Evolutionary conservation across 164 flowering plant genomes (phyloP).

Genomic region (Nelumbo lutea): DNA sequence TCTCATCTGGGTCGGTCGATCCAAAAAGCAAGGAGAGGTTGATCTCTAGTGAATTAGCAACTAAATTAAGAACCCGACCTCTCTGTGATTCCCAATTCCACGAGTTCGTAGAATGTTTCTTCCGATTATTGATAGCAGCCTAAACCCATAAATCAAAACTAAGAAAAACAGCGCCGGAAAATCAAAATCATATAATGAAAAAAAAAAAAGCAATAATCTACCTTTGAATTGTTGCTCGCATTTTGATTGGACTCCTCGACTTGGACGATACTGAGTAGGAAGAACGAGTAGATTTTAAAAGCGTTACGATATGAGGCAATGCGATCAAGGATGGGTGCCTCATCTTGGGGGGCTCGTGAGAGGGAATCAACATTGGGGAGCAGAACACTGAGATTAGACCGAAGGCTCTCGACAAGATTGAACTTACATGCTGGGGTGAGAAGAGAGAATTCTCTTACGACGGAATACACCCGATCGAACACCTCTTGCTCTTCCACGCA

Average conservation of each 20-base stretch:
- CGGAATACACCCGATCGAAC: slow-evolving; percentile 79
- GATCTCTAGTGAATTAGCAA: slow-evolving; percentile 86
- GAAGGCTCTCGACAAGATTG: slow-evolving; percentile 71
- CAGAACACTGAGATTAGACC: slow-evolving; percentile 88
- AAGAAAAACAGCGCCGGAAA: slow-evolving; percentile 4
- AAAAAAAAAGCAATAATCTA: slow-evolving; percentile 4
- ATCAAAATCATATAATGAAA: not conserved
- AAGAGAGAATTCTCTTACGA: slow-evolving; percentile 42
- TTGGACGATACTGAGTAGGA: slow-evolving; percentile 49
- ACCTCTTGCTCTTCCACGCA: slow-evolving; percentile 88
- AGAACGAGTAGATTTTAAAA: slow-evolving; percentile 80
- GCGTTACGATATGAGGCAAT: slow-evolving; percentile 75
- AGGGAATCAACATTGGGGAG: slow-evolving; percentile 84
- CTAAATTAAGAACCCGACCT: slow-evolving; percentile 56
- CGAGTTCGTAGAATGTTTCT: slow-evolving; percentile 46
- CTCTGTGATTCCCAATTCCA: slow-evolving; percentile 95
- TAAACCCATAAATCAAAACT: slow-evolving; percentile 17
- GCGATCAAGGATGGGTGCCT: slow-evolving; percentile 37
- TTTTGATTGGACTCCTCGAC: slow-evolving; percentile 45
- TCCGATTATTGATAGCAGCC: slow-evolving; percentile 46
- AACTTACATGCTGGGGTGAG: slow-evolving; percentile 53
- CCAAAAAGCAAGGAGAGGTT: slow-evolving; percentile 87
- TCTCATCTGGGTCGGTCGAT: slow-evolving; percentile 76
- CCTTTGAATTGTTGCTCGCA: slow-evolving; percentile 47
- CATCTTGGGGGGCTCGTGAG: slow-evolving; percentile 32